phyloP scores from a whole-genome alignment of 208 protist genomes.

The Plasmodiophora brassicae region DNA sequence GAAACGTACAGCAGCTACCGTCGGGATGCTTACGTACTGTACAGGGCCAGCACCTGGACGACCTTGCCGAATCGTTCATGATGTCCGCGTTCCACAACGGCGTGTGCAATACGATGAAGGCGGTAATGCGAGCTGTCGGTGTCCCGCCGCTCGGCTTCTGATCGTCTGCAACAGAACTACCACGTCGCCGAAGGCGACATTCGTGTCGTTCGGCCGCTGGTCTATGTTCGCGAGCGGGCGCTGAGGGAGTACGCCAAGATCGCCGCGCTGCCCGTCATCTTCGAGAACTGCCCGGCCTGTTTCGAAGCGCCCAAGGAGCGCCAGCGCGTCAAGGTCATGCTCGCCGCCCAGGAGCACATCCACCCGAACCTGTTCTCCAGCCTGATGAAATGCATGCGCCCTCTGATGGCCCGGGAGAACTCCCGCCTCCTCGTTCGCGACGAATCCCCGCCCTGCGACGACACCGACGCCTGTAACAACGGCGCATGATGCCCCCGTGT shows the following conservation, averaged over 20 bases:
- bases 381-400: slow-evolving; percentile 44
- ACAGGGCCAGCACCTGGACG: slow-evolving; percentile 66
- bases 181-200: slow-evolving; percentile 61
- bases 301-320: slow-evolving; percentile 71
- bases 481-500: no score
- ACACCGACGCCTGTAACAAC: no score
- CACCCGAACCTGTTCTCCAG: slow-evolving; percentile 57
- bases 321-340: slow-evolving; percentile 64
- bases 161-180: slow-evolving; percentile 57
- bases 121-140: slow-evolving; percentile 6
- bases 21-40: no score
- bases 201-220: slow-evolving; percentile 66
- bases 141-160: background rate
- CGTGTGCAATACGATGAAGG: slow-evolving; percentile 71
- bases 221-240: slow-evolving; percentile 58
- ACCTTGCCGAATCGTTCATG: slow-evolving; percentile 69
- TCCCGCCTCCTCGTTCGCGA: background rate
- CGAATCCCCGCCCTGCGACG: background rate
- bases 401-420: slow-evolving; percentile 44
- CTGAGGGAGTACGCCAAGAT: slow-evolving; percentile 54
- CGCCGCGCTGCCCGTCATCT: slow-evolving; percentile 62
- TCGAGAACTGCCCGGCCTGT: slow-evolving; percentile 73
- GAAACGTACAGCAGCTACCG: no score
- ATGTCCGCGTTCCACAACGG: slow-evolving; percentile 74
- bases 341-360: slow-evolving; percentile 61